Evolutionary conservation across 2,329 filamentous ascomycete genomes (phyloP).

Genomic region (Talaromyces sp.): DNA sequence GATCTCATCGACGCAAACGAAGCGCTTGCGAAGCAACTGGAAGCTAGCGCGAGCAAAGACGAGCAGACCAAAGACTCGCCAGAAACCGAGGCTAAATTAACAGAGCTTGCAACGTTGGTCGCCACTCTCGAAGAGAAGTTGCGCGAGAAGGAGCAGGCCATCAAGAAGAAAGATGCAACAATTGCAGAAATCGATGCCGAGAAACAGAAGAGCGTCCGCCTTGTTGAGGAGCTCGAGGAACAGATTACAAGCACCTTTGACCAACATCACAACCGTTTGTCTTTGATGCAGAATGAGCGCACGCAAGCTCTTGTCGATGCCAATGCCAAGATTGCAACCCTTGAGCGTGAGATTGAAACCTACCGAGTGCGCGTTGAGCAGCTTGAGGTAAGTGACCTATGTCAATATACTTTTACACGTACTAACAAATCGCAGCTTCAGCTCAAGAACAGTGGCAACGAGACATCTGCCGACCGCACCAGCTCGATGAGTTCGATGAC

Average conservation of each 20-base stretch:
- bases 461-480: slow-evolving; percentile 46
- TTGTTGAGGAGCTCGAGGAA: slow-evolving; percentile 94
- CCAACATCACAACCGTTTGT: slow-evolving; percentile 87
- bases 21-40: slow-evolving; percentile 32
- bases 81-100: slow-evolving; percentile 48
- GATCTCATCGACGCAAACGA: slow-evolving; percentile 36
- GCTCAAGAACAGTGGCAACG: slow-evolving; percentile 35
- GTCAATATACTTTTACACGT: background rate
- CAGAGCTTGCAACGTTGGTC: slow-evolving; percentile 47
- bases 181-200: slow-evolving; percentile 50
- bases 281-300: slow-evolving; percentile 70
- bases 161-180: slow-evolving; percentile 41
- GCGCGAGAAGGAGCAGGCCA: slow-evolving; percentile 36
- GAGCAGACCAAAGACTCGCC: slow-evolving; percentile 33
- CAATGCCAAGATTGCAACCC: slow-evolving; percentile 55
- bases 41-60: slow-evolving; percentile 29
- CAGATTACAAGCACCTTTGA: slow-evolving; percentile 94
- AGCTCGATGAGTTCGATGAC: slow-evolving; percentile 51
- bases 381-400: slow-evolving; percentile 60
- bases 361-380: slow-evolving; percentile 52
- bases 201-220: slow-evolving; percentile 84
- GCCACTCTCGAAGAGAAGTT: slow-evolving; percentile 42
- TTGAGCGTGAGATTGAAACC: slow-evolving; percentile 63
- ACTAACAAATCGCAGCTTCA: slow-evolving; percentile 28
- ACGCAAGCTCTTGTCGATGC: slow-evolving; percentile 73